These are phyloP conservation scores for Saccharomycopsis hybrid DNA, from an alignment of 1,139 yeast species.

Conservation along the genomic window DNA sequence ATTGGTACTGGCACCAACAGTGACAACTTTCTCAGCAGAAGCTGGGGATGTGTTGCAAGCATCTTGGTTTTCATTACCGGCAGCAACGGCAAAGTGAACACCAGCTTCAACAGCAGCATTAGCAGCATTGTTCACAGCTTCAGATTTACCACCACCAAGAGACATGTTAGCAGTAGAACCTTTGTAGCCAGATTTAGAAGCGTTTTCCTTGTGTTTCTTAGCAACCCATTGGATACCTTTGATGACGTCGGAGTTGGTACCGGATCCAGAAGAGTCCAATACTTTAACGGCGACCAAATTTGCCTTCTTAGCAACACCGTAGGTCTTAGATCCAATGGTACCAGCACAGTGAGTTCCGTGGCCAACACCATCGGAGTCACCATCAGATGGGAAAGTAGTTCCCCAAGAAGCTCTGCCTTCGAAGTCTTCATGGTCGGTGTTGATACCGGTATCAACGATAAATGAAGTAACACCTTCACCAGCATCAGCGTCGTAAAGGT, in stretches of 20 bases:
- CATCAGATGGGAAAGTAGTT: slow-evolving; percentile 78
- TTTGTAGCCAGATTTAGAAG: slow-evolving; percentile 54
- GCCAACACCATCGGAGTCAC: slow-evolving; percentile 82
- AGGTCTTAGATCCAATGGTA: slow-evolving; percentile 65
- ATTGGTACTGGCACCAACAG: slow-evolving; percentile 78
- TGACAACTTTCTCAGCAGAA: slow-evolving; percentile 64
- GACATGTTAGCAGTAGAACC: slow-evolving; percentile 91
- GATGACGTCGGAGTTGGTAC: slow-evolving; percentile 74
- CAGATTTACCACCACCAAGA: slow-evolving; percentile 81
- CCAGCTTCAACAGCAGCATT: slow-evolving; percentile 81
- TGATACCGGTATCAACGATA: slow-evolving; percentile 89
- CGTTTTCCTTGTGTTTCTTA: slow-evolving; percentile 47
- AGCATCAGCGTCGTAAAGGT: slow-evolving; percentile 73
- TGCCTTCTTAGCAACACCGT: slow-evolving; percentile 77
- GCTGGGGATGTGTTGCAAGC: slow-evolving; percentile 86
- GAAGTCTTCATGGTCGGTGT: slow-evolving; percentile 72
- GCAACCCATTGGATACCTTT: slow-evolving; percentile 80
- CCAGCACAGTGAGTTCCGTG: slow-evolving; percentile 89
- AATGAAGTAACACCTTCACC: slow-evolving; percentile 91
- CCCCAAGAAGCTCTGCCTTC: slow-evolving; percentile 96
- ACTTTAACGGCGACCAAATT: slow-evolving; percentile 73
- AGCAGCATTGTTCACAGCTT: slow-evolving; percentile 74
- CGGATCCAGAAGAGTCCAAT: slow-evolving; percentile 69
- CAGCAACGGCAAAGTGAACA: slow-evolving; percentile 80
- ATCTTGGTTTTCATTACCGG: slow-evolving; percentile 81